phyloP scores from a whole-genome alignment of 2,329 filamentous ascomycete genomes.

The Truncatella angustata region DNA sequence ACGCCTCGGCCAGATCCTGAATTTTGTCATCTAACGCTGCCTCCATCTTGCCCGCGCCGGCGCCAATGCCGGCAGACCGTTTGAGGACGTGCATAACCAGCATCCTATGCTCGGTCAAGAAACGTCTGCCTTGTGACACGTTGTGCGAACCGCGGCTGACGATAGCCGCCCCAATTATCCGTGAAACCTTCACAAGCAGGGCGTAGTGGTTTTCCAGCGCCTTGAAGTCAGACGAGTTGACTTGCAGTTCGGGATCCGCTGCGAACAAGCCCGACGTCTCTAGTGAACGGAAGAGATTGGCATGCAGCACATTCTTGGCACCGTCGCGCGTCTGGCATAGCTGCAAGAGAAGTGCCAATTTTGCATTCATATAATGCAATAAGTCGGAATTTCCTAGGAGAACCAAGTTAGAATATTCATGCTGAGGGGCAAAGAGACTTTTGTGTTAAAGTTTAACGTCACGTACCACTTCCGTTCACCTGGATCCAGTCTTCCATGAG shows the following conservation, averaged over 20 bases:
- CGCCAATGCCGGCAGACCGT: slow-evolving; percentile 75
- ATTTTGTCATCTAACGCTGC: slow-evolving; percentile 57
- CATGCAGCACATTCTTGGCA: slow-evolving; percentile 82
- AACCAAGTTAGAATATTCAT: no score
- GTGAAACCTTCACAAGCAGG: slow-evolving; percentile 75
- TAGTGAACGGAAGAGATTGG: slow-evolving; percentile 80
- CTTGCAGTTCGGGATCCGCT: slow-evolving; percentile 88
- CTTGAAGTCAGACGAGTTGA: slow-evolving; percentile 66
- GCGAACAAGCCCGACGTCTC: slow-evolving; percentile 82
- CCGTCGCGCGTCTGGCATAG: slow-evolving; percentile 82
- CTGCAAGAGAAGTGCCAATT: slow-evolving; percentile 78
- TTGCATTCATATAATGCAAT: slow-evolving; percentile 62
- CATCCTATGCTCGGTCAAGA: slow-evolving; percentile 78
- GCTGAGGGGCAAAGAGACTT: no score
- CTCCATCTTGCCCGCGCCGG: slow-evolving; percentile 35
- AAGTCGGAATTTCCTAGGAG: slow-evolving; percentile 37
- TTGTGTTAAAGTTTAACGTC: no score
- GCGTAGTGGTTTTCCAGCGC: slow-evolving; percentile 81
- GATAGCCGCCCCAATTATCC: slow-evolving; percentile 79
- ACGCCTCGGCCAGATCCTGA: slow-evolving; percentile 77
- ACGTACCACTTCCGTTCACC: slow-evolving; percentile 54
- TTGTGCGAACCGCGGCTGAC: slow-evolving; percentile 82
- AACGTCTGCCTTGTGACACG: slow-evolving; percentile 73
- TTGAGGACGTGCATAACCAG: slow-evolving; percentile 90
- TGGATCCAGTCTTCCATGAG: slow-evolving; percentile 71